Conservation (phyloP, 2,329 filamentous ascomycete genomes). For the Cytospora piceicola region DNA sequence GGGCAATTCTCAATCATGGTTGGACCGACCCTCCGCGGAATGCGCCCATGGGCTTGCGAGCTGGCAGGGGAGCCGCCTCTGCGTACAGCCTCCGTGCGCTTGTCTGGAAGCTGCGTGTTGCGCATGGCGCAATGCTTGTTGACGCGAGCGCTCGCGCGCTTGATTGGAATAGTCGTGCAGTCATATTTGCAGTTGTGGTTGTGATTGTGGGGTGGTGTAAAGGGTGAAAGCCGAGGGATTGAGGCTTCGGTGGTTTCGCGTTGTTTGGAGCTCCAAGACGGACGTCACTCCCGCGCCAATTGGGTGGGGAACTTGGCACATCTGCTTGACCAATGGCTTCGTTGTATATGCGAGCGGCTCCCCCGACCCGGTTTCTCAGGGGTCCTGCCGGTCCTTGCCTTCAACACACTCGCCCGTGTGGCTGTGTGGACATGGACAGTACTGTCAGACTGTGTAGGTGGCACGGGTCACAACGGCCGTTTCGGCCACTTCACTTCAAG, state of each 20-base stretch:
- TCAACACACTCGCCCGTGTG: no score
- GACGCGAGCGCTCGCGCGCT: slow-evolving; percentile 44
- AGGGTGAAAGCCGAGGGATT: slow-evolving; percentile 7
- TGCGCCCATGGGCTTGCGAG: slow-evolving; percentile 62
- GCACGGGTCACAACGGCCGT: neutral
- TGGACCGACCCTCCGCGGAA: slow-evolving; percentile 63
- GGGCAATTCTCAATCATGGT: neutral
- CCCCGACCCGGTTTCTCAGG: neutral
- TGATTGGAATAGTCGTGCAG: slow-evolving; percentile 49
- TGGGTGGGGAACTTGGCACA: slow-evolving; percentile 6
- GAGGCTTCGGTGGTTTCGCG: neutral
- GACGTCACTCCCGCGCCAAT: slow-evolving; percentile 22
- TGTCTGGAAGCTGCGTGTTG: slow-evolving; percentile 54
- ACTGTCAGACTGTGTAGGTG: neutral
- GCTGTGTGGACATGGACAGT: no score
- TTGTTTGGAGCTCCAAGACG: slow-evolving; percentile 17
- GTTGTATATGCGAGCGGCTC: neutral
- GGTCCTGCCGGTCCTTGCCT: neutral
- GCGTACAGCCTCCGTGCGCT: slow-evolving; percentile 50
- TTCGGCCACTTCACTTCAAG: neutral
- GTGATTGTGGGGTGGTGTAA: slow-evolving; percentile 10
- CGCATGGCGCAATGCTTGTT: slow-evolving; percentile 37
- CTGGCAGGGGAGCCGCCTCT: slow-evolving; percentile 52
- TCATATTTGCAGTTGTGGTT: slow-evolving; percentile 44
- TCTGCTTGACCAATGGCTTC: slow-evolving; percentile 22